Percentiles rank a stretch among this genome's conserved stretches.
These are phyloP conservation scores for Amanita pseudoporphyria DNA, from an alignment of 768 basidiomycete genomes.

Conservation along the genomic window DNA sequence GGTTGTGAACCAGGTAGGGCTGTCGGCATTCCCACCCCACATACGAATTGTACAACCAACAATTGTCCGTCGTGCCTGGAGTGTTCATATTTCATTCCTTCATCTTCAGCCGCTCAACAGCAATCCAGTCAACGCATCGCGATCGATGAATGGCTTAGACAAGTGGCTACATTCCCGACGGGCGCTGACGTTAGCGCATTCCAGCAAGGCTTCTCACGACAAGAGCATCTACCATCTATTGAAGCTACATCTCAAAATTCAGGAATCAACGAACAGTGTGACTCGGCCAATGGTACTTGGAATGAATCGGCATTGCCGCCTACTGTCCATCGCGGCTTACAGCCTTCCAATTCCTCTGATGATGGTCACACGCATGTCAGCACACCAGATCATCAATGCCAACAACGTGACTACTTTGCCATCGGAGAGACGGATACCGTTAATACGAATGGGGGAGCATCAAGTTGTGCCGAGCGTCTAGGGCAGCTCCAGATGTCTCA, in stretches of 20 bases:
- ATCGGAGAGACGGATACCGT: not conserved
- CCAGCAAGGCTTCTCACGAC: not conserved
- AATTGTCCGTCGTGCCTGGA: conserved; percentile 44
- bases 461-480: not conserved
- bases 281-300: not conserved
- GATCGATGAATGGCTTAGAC: conserved; percentile 59
- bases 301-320: not conserved
- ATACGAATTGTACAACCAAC: conserved; percentile 26
- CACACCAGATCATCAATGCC: conserved; percentile 1
- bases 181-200: not conserved
- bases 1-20: conserved; percentile 45
- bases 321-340: not conserved
- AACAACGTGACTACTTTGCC: not conserved
- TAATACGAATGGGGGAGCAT: not conserved
- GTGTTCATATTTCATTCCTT: conserved; percentile 43
- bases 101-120: conserved; percentile 28
- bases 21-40: conserved; percentile 24
- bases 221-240: not conserved
- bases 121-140: conserved; percentile 30
- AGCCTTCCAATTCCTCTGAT: conserved; percentile 4
- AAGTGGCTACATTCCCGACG: conserved; percentile 24
- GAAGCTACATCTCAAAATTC: not conserved
- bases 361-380: conserved; percentile 5
- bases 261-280: not conserved
- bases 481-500: conserved; percentile 5